phyloP scores from a whole-genome alignment of 2,329 filamentous ascomycete genomes.

The Botrytis porri region DNA sequence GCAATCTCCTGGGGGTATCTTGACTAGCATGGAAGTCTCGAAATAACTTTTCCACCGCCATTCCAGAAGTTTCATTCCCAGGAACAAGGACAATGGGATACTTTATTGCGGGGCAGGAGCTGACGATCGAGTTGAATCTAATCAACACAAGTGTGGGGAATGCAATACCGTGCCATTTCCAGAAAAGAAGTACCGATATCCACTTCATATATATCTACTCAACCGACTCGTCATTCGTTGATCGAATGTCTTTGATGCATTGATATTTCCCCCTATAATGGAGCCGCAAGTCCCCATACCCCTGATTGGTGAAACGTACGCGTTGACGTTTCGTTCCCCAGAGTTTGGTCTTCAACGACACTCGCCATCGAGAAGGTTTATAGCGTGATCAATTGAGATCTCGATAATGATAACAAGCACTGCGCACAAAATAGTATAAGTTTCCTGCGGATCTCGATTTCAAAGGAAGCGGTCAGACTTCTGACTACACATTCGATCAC shows the following conservation, averaged over 20 bases:
- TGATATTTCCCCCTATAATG: not conserved
- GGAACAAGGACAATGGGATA: not conserved
- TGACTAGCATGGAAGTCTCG: not conserved
- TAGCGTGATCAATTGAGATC: constrained; percentile 1
- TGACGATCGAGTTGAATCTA: not conserved
- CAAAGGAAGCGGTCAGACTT: not conserved
- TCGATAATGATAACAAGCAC: not conserved
- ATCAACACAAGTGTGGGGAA: not conserved
- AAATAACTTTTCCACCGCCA: not conserved
- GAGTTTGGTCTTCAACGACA: not conserved
- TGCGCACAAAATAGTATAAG: not conserved
- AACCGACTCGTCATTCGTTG: not conserved
- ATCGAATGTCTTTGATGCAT: not conserved
- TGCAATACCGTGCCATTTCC: not conserved
- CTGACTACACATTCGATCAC: not conserved
- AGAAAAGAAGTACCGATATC: not conserved
- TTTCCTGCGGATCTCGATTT: not conserved
- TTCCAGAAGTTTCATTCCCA: not conserved
- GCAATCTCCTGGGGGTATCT: not conserved
- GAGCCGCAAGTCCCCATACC: not conserved
- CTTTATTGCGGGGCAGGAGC: not conserved
- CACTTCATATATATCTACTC: not conserved
- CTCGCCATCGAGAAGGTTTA: constrained; percentile 11
- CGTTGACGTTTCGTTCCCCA: constrained; percentile 7
- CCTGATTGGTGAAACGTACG: constrained; percentile 6